Evolutionary conservation across 495 filamentous ascomycete genomes (phyloP).

Genomic region (Xylaria intraflava): DNA sequence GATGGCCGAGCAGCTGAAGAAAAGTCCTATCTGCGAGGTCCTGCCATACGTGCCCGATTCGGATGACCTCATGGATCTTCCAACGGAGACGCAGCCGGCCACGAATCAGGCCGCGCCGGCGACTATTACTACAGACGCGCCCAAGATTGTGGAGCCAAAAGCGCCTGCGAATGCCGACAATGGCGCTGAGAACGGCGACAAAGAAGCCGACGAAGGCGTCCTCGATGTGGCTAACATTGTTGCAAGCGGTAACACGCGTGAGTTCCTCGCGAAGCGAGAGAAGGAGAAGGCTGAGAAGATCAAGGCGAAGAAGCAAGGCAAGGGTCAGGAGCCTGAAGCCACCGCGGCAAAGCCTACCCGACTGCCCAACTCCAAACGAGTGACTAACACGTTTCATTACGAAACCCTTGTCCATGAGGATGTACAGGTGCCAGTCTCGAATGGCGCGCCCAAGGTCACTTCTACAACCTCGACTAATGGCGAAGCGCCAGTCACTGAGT

Average conservation of each 20-base stretch:
- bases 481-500: slow-evolving; percentile 30
- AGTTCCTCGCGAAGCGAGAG: slow-evolving; percentile 86
- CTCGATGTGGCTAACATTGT: slow-evolving; percentile 94
- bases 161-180: slow-evolving; percentile 39
- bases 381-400: slow-evolving; percentile 71
- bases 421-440: slow-evolving; percentile 41
- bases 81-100: slow-evolving; percentile 52
- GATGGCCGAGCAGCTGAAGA: slow-evolving; percentile 95
- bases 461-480: slow-evolving; percentile 29
- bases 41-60: slow-evolving; percentile 57
- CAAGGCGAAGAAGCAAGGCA: slow-evolving; percentile 38
- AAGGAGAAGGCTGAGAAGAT: slow-evolving; percentile 77
- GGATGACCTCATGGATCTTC: slow-evolving; percentile 47
- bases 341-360: slow-evolving; percentile 49
- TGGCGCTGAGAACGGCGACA: slow-evolving; percentile 42
- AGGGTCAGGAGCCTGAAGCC: slow-evolving; percentile 54
- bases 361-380: slow-evolving; percentile 76
- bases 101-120: slow-evolving; percentile 40
- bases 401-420: slow-evolving; percentile 68
- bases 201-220: slow-evolving; percentile 65
- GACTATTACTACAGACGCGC: slow-evolving; percentile 21
- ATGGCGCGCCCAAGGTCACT: slow-evolving; percentile 30
- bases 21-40: slow-evolving; percentile 80
- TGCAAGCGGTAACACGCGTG: slow-evolving; percentile 79
- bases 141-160: slow-evolving; percentile 28